Percentiles rank a stretch among this genome's conserved stretches.
phyloP scores from a whole-genome alignment of 2,329 filamentous ascomycete species.

The Diaporthe sp. region DNA sequence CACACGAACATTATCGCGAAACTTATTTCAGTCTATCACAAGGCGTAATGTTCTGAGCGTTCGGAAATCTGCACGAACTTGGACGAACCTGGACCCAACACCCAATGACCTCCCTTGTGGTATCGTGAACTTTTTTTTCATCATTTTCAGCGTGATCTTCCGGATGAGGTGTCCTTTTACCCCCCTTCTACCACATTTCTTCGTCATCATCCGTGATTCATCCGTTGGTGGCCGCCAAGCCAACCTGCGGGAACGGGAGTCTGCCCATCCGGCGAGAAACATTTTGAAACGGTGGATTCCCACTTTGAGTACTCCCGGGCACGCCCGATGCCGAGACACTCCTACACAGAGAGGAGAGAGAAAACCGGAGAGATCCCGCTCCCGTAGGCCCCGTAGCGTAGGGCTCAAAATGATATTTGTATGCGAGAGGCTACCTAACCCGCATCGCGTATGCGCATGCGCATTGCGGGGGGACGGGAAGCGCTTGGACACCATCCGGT shows the following conservation, averaged over 20 bases:
- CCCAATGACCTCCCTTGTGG: not conserved
- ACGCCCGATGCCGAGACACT: conserved; percentile 17
- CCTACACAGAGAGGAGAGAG: not conserved
- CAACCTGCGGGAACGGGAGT: conserved; percentile 25
- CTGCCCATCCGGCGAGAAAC: conserved; percentile 16
- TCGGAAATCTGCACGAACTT: not conserved
- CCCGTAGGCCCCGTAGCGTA: no score
- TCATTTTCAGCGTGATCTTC: not conserved
- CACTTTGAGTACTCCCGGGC: conserved; percentile 1
- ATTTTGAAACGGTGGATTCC: conserved; percentile 19
- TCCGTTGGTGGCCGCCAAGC: conserved; percentile 12
- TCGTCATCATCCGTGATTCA: conserved; percentile 6
- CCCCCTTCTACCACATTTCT: not conserved
- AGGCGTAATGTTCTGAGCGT: not conserved
- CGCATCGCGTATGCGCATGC: not conserved
- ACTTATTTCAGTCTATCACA: not conserved
- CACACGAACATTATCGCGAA: no score
- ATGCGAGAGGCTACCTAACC: conserved; percentile 8
- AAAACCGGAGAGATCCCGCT: not conserved
- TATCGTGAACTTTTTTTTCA: no score
- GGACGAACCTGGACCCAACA: not conserved
- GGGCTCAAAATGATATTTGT: not conserved
- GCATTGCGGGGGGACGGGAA: no score
- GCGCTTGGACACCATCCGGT: conserved; percentile 8
- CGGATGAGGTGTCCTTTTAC: not conserved